Percentiles rank a stretch among this genome's conserved stretches.
These are phyloP conservation scores for Sonneratia caseolaris DNA, from an alignment of 345 rosid species.

Conservation along the genomic window DNA sequence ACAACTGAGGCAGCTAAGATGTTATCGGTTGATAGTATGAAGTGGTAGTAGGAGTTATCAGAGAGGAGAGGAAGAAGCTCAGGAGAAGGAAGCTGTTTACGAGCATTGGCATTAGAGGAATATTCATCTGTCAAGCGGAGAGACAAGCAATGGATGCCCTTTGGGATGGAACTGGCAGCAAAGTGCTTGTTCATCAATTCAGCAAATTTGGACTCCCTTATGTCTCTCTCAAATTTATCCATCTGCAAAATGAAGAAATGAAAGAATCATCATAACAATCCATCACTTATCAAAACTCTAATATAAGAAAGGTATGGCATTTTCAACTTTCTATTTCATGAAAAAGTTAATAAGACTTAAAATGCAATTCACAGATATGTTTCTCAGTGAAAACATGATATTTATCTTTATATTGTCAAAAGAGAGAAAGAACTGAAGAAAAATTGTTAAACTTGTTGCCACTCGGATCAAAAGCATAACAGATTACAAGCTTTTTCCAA, in stretches of 20 bases:
- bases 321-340: not conserved
- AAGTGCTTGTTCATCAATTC: constrained; percentile 99
- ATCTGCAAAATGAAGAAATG: constrained; percentile 37
- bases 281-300: not conserved
- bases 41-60: constrained; percentile 84
- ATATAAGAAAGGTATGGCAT: not conserved
- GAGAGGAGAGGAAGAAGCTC: constrained; percentile 93
- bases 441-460: not conserved
- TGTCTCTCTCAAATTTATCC: constrained; percentile 83
- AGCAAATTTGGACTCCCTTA: constrained; percentile 80
- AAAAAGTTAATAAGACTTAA: not conserved
- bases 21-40: constrained; percentile 79
- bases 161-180: constrained; percentile 98
- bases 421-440: not conserved
- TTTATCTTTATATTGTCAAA: not conserved
- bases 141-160: constrained; percentile 95
- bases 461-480: not conserved
- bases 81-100: constrained; percentile 96
- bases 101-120: constrained; percentile 97
- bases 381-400: not conserved
- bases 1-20: constrained; percentile 99
- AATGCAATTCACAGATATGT: not conserved
- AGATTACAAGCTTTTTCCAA: not conserved
- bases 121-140: constrained; percentile 94
- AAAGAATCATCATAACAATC: not conserved